Evolutionary conservation across 305 asterid species (phyloP), one percentile per base, ranked within the genome.

Genomic region (Fraxinus velutina): DNA sequence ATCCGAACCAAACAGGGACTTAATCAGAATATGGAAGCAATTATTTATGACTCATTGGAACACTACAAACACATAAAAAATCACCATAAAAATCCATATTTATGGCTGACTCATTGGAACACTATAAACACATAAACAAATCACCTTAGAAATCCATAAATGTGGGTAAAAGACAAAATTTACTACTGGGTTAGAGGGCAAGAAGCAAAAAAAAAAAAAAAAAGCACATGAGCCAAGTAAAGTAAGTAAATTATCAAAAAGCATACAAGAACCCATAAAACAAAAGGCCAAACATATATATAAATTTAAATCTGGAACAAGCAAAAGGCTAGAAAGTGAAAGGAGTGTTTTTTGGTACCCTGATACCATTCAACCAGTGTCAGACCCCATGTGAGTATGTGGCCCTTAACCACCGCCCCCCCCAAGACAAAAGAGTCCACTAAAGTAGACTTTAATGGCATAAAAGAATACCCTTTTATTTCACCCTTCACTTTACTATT

Each of bases 381-480:
- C 88, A 85, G 88, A 44, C 52, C 76, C 88, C 91, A 88, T 85
- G 91, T 88, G 91, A 87, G 79, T 37, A 68, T 75, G 71, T 84
- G 90, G 90, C 83, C 85, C 90, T 74, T 64, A 66, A 8, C 72
- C 5, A 13, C 70, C 15, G 77, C 83, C 77, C 62, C 87, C 82
- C 83, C 88, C 82, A 85, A 83, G 88, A 86, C 88, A 86, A 88
- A 86, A 83, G 84, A 77, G 85, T 80, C 86, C 90, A 47, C 87
- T 76, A 86, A 88, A 86, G 88, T 80, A 34, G 37, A 87, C 88
- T 85, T 87, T 79, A 86, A 81, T 86, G 73, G 50, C 90, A 89
- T 78, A 83, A 81, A 87, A 78, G 85, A 83, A 57, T 79, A 62
- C 77, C 75, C 81, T 62, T 83, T 83, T 83, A 83, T 77, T 77